Evolutionary conservation across 2,329 filamentous ascomycete genomes (phyloP).

Genomic region (Beauveria asiatica): DNA sequence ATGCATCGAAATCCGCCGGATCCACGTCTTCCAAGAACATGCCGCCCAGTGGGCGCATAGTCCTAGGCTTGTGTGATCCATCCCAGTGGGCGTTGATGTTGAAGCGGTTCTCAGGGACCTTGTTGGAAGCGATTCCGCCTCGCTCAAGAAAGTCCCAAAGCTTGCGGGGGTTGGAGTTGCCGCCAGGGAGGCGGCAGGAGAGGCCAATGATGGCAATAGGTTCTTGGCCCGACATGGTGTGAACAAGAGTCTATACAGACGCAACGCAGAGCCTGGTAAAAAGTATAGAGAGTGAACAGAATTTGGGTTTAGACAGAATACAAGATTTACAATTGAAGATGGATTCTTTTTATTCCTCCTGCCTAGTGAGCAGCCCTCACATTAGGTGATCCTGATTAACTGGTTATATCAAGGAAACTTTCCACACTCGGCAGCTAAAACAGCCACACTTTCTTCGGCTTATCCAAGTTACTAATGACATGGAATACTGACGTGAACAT

Average conservation of each 20-base stretch:
- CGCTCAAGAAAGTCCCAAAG: constrained; percentile 30
- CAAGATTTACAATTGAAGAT: background rate
- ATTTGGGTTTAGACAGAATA: background rate
- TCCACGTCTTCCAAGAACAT: constrained; percentile 5
- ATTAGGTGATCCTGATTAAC: background rate
- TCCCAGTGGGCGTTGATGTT: constrained; percentile 1
- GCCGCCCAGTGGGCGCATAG: background rate
- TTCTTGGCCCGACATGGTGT: constrained; percentile 2
- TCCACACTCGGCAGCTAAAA: background rate
- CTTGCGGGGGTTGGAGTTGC: constrained; percentile 19
- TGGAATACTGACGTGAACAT: background rate
- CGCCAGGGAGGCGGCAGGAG: constrained; percentile 34
- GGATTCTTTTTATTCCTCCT: background rate
- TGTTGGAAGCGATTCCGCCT: constrained; percentile 23
- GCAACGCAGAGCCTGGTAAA: background rate
- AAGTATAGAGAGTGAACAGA: background rate
- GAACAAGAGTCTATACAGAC: background rate
- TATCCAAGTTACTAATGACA: background rate
- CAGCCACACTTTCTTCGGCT: background rate
- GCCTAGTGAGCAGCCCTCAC: background rate
- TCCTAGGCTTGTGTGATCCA: constrained; percentile 2
- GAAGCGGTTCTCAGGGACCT: constrained; percentile 13
- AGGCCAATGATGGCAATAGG: constrained; percentile 34
- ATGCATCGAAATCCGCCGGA: background rate
- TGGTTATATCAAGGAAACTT: background rate